Evolutionary conservation across 2,329 filamentous ascomycete species (phyloP).

Genomic region (Penicillium sp.): DNA sequence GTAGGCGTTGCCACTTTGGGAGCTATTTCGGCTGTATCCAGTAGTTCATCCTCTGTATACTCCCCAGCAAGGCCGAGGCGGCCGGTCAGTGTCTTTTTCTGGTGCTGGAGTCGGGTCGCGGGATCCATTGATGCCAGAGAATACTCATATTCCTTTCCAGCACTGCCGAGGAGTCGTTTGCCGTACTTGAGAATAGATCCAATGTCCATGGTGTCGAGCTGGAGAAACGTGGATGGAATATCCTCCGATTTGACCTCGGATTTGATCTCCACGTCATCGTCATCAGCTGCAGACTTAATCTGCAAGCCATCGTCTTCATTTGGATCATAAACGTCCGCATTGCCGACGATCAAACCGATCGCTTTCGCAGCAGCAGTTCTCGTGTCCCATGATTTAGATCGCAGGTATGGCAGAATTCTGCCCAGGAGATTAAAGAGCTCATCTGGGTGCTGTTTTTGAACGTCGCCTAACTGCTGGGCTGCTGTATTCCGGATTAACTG

Average conservation of each 20-base stretch:
- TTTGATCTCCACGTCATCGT: slow-evolving; percentile 44
- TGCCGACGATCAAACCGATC: slow-evolving; percentile 87
- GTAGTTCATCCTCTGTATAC: slow-evolving; percentile 79
- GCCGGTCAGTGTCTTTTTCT: slow-evolving; percentile 82
- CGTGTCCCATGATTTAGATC: slow-evolving; percentile 96
- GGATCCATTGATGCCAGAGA: slow-evolving; percentile 79
- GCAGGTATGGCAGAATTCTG: slow-evolving; percentile 89
- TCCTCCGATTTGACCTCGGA: slow-evolving; percentile 43
- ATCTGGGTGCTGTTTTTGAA: slow-evolving; percentile 96
- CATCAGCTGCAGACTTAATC: slow-evolving; percentile 53
- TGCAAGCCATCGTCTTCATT: slow-evolving; percentile 67
- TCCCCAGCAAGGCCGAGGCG: slow-evolving; percentile 83
- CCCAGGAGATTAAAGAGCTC: slow-evolving; percentile 95
- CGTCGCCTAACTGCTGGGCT: slow-evolving; percentile 93
- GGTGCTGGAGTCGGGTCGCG: slow-evolving; percentile 73
- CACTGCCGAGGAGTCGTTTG: slow-evolving; percentile 77
- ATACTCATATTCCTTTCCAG: slow-evolving; percentile 80
- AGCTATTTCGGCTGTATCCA: slow-evolving; percentile 62
- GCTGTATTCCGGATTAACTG: slow-evolving; percentile 94
- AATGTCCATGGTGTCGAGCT: slow-evolving; percentile 73
- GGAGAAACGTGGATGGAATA: slow-evolving; percentile 54
- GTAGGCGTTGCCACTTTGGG: slow-evolving; percentile 42
- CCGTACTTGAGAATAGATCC: slow-evolving; percentile 77
- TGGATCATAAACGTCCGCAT: slow-evolving; percentile 84
- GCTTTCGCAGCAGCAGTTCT: slow-evolving; percentile 90